phyloP scores from a whole-genome alignment of 2,329 filamentous ascomycete genomes.

The Aaosphaeria pasadenensis region DNA sequence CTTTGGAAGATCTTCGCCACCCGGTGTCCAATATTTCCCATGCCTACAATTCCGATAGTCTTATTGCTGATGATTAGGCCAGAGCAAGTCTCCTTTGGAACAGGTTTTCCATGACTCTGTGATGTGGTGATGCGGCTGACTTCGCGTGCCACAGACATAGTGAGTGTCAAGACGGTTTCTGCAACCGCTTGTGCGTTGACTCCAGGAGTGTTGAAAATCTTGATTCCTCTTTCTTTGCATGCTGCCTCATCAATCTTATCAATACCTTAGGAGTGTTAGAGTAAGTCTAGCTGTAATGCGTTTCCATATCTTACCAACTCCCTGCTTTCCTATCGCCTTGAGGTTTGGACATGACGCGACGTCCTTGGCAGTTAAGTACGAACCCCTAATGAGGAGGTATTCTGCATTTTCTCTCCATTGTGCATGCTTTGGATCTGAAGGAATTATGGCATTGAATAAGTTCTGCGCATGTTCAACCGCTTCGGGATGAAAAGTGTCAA shows the following conservation, averaged over 20 bases:
- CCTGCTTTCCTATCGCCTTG: constrained; percentile 47
- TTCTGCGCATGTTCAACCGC: constrained; percentile 35
- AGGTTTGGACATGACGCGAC: constrained; percentile 37
- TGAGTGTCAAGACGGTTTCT: constrained; percentile 37
- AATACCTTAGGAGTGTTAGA: constrained; percentile 30
- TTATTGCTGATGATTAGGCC: constrained; percentile 43
- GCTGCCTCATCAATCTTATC: constrained; percentile 43
- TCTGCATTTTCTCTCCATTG: constrained; percentile 44
- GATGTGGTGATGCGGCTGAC: constrained; percentile 20
- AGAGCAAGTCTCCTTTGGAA: constrained; percentile 43
- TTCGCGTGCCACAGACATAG: constrained; percentile 28
- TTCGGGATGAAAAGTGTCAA: constrained; percentile 40
- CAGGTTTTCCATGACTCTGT: constrained; percentile 29
- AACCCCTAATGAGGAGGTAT: constrained; percentile 40
- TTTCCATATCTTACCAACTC: constrained; percentile 31
- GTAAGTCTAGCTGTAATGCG: too few relatives aligned
- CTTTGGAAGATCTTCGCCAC: constrained; percentile 19
- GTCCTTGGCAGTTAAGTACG: constrained; percentile 39
- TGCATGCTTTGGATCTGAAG: constrained; percentile 29
- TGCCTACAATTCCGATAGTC: constrained; percentile 47
- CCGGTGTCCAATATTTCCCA: constrained; percentile 35
- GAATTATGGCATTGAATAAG: constrained; percentile 40
- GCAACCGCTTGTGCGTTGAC: constrained; percentile 45
- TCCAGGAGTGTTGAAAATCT: constrained; percentile 49
- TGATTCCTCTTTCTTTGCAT: constrained; percentile 38